Percentiles rank a stretch among this genome's conserved stretches.
Conservation (phyloP, 2,329 filamentous ascomycete genomes). For the Zopfia rhizophila region DNA sequence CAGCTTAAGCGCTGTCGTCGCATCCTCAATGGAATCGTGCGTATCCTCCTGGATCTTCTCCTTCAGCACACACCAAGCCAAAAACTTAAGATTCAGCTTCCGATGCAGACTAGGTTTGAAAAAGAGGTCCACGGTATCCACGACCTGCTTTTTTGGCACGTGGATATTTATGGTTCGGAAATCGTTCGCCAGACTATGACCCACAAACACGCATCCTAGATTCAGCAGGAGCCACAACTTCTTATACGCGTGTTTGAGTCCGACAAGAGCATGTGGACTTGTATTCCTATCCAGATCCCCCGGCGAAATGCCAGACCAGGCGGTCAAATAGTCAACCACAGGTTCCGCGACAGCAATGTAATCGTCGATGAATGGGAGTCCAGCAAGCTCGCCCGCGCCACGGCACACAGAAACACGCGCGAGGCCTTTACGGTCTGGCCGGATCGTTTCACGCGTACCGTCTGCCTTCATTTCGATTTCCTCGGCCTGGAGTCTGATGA, state of each 20-base stretch:
- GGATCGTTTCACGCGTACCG: slow-evolving; percentile 89
- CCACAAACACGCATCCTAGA: slow-evolving; percentile 91
- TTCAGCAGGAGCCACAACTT: slow-evolving; percentile 98
- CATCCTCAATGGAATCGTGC: slow-evolving; percentile 96
- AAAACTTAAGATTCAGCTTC: slow-evolving; percentile 89
- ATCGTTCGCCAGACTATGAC: slow-evolving; percentile 92
- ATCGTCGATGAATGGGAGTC: slow-evolving; percentile 92
- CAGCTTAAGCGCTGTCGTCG: slow-evolving; percentile 86
- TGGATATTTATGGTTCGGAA: slow-evolving; percentile 99
- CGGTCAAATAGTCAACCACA: slow-evolving; percentile 94
- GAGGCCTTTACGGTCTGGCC: slow-evolving; percentile 88
- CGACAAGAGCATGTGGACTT: slow-evolving; percentile 84
- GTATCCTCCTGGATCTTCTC: slow-evolving; percentile 93
- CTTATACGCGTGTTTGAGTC: slow-evolving; percentile 93
- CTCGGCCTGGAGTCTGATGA: slow-evolving; percentile 89
- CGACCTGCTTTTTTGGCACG: slow-evolving; percentile 87
- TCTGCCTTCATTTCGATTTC: slow-evolving; percentile 98
- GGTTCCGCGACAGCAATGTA: slow-evolving; percentile 93
- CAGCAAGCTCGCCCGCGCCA: slow-evolving; percentile 79
- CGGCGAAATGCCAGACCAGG: slow-evolving; percentile 89
- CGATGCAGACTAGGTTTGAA: slow-evolving; percentile 82
- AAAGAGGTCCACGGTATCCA: slow-evolving; percentile 94
- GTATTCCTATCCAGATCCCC: slow-evolving; percentile 83
- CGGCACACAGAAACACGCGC: slow-evolving; percentile 93
- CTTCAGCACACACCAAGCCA: slow-evolving; percentile 87